Evolutionary conservation across 495 filamentous ascomycete genomes (phyloP), one percentile per base, ranked within the genome.

Genomic region (Podospora appendiculata): DNA sequence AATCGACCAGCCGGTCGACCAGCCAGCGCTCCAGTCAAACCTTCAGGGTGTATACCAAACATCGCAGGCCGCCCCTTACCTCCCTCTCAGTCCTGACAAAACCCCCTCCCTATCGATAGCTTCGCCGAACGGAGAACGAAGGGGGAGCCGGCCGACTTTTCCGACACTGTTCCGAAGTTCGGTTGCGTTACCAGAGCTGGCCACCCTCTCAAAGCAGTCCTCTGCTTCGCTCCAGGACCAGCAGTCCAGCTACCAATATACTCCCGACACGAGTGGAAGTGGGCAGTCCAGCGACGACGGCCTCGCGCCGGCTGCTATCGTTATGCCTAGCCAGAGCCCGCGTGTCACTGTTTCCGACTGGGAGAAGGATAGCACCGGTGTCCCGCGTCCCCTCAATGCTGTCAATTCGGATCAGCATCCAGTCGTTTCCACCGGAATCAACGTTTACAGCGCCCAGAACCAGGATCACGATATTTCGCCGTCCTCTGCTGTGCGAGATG

Each of bases 291-390:
- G 74, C 55, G 75, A 75, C 50, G 72, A 75, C 55, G 72, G 66
- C 25, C 51, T 70, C 33, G 68, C 61, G 6, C 69, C 68, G 6
- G 59, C 60, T 45, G 55, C 61, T 8, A 52, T 68, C 54, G 48
- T 60, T 18, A 72, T 71, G 64, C 61, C 66, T 11, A 57, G 63
- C 13, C 70, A 70, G 33, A 79, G 76, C 52, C 76, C 75, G 3
- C 70, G 68, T 12, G 67, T 78, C 9, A 75, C 70, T 3, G 70
- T 78, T 40, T 77, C 76, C 11, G 61, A 74, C 45, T 80, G 75
- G 74, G 69, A 65, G 8, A 56, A 61, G 40, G 70, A 69, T 41
- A 55, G 67, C 17, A 63, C 58, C 10, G 50, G 45, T 3, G 61
- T 60, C 4, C 54, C 65, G 2, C 60, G 65, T 35, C 56, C 63